phyloP scores from a whole-genome alignment of 192 early-diverging fungal genomes.

The Coemansia sp. region DNA sequence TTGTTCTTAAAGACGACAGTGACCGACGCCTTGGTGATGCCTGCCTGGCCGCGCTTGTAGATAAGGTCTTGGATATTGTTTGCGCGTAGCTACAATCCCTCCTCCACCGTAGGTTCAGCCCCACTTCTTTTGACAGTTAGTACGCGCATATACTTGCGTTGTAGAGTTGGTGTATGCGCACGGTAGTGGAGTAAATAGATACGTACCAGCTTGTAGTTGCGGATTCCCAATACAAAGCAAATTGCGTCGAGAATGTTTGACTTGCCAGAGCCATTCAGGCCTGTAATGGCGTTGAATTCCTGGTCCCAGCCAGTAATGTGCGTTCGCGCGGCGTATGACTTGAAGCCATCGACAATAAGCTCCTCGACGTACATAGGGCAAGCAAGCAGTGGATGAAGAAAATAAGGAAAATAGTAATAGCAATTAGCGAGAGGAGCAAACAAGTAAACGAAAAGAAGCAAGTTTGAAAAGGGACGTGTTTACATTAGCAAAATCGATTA shows the following conservation, averaged over 20 bases:
- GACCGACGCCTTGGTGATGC: slow-evolving; percentile 96
- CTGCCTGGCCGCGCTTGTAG: slow-evolving; percentile 99
- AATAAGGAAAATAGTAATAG: neutral
- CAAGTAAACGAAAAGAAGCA: neutral
- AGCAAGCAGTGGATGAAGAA: neutral
- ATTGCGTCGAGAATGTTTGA: slow-evolving; percentile 99
- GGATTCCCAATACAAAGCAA: slow-evolving; percentile 98
- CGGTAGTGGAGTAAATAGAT: neutral
- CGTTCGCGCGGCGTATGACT: slow-evolving; percentile 95
- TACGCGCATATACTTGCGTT: neutral
- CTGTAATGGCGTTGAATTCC: slow-evolving; percentile 98
- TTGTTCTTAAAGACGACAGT: slow-evolving; percentile 96
- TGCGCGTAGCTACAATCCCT: slow-evolving; percentile 72
- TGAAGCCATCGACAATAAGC: slow-evolving; percentile 98
- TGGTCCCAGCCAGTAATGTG: slow-evolving; percentile 98
- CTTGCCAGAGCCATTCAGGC: slow-evolving; percentile 97
- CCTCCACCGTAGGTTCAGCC: neutral
- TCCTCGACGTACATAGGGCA: slow-evolving; percentile 87
- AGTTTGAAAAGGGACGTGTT: neutral
- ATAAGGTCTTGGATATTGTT: slow-evolving; percentile 94
- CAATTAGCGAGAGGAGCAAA: neutral
- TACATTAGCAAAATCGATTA: neutral
- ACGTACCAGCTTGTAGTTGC: slow-evolving; percentile 85
- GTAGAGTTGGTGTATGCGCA: neutral
- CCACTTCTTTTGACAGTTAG: neutral